A percentile compares a stretch with the other conserved stretches of the same genome.
phyloP scores from a whole-genome alignment of 306 rosid species.

The Canavalia gladiata region DNA sequence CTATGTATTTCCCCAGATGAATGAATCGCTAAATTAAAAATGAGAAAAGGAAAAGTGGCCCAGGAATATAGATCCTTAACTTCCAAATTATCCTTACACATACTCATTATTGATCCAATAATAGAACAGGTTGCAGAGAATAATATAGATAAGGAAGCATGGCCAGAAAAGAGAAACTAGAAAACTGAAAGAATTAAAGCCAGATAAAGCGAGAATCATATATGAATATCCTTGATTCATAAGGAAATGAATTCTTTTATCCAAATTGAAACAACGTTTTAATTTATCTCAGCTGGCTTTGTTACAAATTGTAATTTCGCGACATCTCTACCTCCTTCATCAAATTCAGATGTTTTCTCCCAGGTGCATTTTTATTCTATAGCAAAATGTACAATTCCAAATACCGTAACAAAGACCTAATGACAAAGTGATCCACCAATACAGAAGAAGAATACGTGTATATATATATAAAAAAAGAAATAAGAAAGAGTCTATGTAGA shows the following conservation, averaged over 20 bases:
- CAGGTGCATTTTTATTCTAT: conserved; percentile 51
- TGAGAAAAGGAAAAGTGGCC: conserved; percentile 41
- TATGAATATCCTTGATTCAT: conserved; percentile 38
- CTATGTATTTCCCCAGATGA: background rate
- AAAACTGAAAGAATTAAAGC: conserved; percentile 12
- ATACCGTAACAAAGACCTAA: conserved; percentile 31
- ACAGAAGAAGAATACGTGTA: conserved; percentile 24
- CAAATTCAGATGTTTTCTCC: conserved; percentile 12
- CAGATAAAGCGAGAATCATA: conserved; percentile 21
- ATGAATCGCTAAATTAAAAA: background rate
- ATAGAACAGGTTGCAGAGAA: conserved; percentile 11
- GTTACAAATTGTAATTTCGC: conserved; percentile 60
- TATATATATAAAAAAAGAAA: background rate
- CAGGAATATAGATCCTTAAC: background rate
- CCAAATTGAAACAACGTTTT: conserved; percentile 38
- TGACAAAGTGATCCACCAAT: conserved; percentile 1
- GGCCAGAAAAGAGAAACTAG: background rate
- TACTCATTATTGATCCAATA: conserved; percentile 44
- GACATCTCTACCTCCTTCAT: conserved; percentile 37
- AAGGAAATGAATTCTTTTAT: background rate
- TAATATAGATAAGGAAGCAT: conserved; percentile 24
- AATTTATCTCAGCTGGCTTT: background rate
- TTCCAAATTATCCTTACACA: background rate
- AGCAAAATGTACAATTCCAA: conserved; percentile 69
- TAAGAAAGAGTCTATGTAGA: background rate